Evolutionary conservation across 352 stramenopile species (phyloP), one percentile per base, ranked within the genome.

Genomic region (Phytophthora boehmeriae): DNA sequence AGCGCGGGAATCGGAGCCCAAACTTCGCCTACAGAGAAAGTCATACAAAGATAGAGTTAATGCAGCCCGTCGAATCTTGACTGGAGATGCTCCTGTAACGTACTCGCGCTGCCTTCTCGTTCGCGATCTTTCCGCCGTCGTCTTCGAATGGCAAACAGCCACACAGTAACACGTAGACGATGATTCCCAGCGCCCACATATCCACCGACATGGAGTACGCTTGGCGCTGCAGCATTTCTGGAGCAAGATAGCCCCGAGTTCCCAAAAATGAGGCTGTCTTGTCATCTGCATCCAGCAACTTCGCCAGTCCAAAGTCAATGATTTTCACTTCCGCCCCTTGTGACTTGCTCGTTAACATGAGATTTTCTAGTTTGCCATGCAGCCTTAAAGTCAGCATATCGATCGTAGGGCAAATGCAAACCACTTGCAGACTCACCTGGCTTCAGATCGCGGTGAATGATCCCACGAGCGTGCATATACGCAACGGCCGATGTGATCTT

Each of bases 121-220:
- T 95, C 20, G 75, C 69, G 45, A 96, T 93, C 48, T 86, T 87
- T 50, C 80, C 75, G 16, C 92, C 96, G 68, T 99, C 97, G 71
- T 99, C 97, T 73, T 99, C 98, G 73, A 99, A 99, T 0, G 97
- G 97, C 8, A 99, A 76, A 54, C 96, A 99, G 5, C 97, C 97
- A 55, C 97, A 99, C 6, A 99, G 76, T 17, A 99, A 75, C 6
- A 99, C 90, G 75, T 98, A 99, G 23, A 98, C 93, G 60, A 99
- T 99, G n/a, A 99, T 89, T 16, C 97, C 97, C 5, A 99, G 78
- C 4, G 97, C 97, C 97, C 97, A 99, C 61, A 98, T 97, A 73
- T 99, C 97, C 11, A 99, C 96, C 1, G 88, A 92, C 69, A 98
- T 97, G 25, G 89, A 98, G 74, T 99, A 99, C 38, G 96, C 88